These are phyloP conservation scores for Leccinum barrowsii DNA, from an alignment of 768 basidiomycete genomes.

Conservation along the genomic window DNA sequence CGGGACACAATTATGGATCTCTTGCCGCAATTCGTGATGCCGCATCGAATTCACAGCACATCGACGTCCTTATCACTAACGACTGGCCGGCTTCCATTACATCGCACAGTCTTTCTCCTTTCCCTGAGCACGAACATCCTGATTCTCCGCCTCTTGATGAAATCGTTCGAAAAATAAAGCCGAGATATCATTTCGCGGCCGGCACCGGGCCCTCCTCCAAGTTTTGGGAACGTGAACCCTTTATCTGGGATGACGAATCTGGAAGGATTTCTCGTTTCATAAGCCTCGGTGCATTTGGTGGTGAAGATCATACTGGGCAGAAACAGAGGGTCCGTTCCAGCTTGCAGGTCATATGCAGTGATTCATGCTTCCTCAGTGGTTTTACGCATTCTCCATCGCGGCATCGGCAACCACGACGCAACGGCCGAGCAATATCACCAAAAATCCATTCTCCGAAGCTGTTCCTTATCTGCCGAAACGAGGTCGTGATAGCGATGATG, in stretches of 20 bases:
- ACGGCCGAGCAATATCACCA: conserved; percentile 60
- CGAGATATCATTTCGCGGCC: conserved; percentile 84
- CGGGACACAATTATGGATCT: conserved; percentile 53
- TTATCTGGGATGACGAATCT: conserved; percentile 71
- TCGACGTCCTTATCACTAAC: conserved; percentile 82
- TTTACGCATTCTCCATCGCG: conserved; percentile 90
- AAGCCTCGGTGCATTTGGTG: conserved; percentile 85
- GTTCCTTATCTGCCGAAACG: conserved; percentile 49
- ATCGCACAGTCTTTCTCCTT: conserved; percentile 51
- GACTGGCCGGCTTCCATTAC: conserved; percentile 70
- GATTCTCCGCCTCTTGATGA: conserved; percentile 63
- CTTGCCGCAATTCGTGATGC: conserved; percentile 66
- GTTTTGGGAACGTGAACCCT: conserved; percentile 97
- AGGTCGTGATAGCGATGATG: conserved; percentile 40
- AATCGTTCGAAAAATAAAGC: conserved; percentile 60
- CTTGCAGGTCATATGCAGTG: conserved; percentile 1
- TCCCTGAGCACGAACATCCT: conserved; percentile 40
- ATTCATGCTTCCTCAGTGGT: conserved; percentile 61
- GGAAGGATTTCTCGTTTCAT: conserved; percentile 72
- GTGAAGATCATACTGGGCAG: conserved; percentile 53
- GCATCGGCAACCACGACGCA: conserved; percentile 44
- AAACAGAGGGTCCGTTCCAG: conserved; percentile 74
- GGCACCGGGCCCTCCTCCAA: conserved; percentile 58
- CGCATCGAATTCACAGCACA: conserved; percentile 55
- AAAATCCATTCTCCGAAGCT: conserved; percentile 62